Conservation (phyloP, 2,329 filamentous ascomycete species). For the Rhytidhysteron rufulum region DNA sequence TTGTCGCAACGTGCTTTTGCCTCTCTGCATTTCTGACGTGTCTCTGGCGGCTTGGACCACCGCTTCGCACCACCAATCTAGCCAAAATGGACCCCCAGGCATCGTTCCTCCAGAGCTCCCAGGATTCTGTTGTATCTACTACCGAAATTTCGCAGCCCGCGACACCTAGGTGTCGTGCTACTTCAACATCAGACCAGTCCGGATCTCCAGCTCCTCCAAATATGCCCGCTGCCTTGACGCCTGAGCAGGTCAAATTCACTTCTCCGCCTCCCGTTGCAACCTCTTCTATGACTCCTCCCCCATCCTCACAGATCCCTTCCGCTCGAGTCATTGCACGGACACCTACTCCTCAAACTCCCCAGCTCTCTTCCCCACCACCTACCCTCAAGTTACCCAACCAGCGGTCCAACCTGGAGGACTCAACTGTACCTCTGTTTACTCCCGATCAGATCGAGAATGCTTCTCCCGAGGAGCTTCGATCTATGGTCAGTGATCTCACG, state of each 20-base stretch:
- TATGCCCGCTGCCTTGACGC: constrained; percentile 19
- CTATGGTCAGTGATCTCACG: constrained; percentile 51
- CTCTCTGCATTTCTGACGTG: constrained; percentile 22
- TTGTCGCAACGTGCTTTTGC: constrained; percentile 6
- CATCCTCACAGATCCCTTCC: constrained; percentile 54
- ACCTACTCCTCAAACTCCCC: constrained; percentile 49
- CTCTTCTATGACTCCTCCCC: constrained; percentile 60
- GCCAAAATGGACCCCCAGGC: constrained; percentile 28
- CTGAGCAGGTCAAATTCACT: constrained; percentile 26
- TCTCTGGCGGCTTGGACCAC: constrained; percentile 19
- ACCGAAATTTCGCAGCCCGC: constrained; percentile 25
- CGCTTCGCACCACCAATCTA: constrained; percentile 9
- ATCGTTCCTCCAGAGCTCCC: constrained; percentile 20
- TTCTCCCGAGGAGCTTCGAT: constrained; percentile 49
- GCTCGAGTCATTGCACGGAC: constrained; percentile 40
- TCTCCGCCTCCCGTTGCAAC: constrained; percentile 42
- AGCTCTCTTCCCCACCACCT: constrained; percentile 48
- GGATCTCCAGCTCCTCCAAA: constrained; percentile 12
- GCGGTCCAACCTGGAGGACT: constrained; percentile 23
- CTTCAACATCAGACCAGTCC: constrained; percentile 13
- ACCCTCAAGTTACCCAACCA: constrained; percentile 30
- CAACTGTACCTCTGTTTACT: constrained; percentile 43
- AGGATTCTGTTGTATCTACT: constrained; percentile 28
- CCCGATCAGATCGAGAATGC: constrained; percentile 51
- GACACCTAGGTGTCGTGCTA: constrained; percentile 19